A percentile compares a stretch with the other conserved stretches of the same genome.
phyloP scores from a whole-genome alignment of 2,329 filamentous ascomycete genomes.

The Chaetomium globosum region DNA sequence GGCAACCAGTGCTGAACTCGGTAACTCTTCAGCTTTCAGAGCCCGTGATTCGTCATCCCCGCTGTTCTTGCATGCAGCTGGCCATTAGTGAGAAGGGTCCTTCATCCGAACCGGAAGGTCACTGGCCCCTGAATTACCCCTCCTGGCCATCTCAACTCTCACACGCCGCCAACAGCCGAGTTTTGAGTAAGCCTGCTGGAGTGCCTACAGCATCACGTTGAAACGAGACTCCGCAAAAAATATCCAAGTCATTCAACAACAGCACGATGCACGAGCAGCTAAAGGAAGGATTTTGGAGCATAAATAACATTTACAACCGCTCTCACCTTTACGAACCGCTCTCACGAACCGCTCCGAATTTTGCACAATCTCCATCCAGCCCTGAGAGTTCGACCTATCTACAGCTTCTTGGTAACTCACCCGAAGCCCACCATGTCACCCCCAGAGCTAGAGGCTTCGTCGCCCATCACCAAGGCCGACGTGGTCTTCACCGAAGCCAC shows the following conservation, averaged over 20 bases:
- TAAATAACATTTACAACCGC: background rate
- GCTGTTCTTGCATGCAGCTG: slow-evolving; percentile 2
- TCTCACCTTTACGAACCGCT: background rate
- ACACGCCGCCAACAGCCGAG: background rate
- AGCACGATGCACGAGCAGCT: background rate
- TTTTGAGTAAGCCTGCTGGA: slow-evolving; percentile 15
- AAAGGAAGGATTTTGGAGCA: background rate
- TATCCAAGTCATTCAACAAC: background rate
- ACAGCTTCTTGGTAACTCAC: background rate
- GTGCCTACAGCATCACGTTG: slow-evolving; percentile 13
- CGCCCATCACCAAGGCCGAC: slow-evolving; percentile 28
- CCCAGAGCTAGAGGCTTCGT: slow-evolving; percentile 1
- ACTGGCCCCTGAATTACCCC: slow-evolving; percentile 4
- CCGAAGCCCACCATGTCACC: background rate
- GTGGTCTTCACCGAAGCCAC: slow-evolving; percentile 40
- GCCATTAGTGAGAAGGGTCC: background rate
- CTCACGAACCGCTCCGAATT: too few relatives aligned
- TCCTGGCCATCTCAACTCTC: slow-evolving; percentile 12
- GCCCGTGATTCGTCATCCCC: slow-evolving; percentile 4
- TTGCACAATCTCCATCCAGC: background rate
- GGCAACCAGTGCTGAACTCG: background rate
- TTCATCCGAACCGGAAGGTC: slow-evolving; percentile 17
- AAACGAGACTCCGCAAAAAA: background rate
- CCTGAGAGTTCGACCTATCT: too few relatives aligned
- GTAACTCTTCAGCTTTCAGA: background rate